A percentile compares a stretch with the other conserved stretches of the same genome.
These are phyloP conservation scores for Mollisia scopiformis DNA, from an alignment of 2,329 filamentous ascomycete genomes.

Conservation along the genomic window DNA sequence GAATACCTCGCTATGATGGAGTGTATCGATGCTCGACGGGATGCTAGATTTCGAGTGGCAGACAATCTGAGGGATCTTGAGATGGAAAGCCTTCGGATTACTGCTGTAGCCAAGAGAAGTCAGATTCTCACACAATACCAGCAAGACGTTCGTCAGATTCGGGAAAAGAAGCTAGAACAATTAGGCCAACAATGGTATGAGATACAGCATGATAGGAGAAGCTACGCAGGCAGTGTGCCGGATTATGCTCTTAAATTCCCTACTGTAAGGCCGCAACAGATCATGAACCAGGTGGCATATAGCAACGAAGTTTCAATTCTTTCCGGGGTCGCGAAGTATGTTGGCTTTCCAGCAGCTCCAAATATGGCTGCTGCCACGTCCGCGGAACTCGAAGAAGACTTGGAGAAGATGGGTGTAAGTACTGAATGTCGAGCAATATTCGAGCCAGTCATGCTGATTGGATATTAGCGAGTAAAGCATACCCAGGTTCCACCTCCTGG, in stretches of 20 bases:
- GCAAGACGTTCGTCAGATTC: slow-evolving; percentile 80
- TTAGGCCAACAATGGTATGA: slow-evolving; percentile 91
- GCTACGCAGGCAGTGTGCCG: slow-evolving; percentile 74
- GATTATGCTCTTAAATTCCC: slow-evolving; percentile 85
- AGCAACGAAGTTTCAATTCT: slow-evolving; percentile 93
- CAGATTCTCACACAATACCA: slow-evolving; percentile 91
- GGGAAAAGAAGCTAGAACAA: slow-evolving; percentile 77
- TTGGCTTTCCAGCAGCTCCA: slow-evolving; percentile 95
- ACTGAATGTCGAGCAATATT: slow-evolving; percentile 8
- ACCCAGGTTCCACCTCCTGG: slow-evolving; percentile 19
- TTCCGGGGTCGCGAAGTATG: slow-evolving; percentile 88
- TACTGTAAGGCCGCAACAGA: slow-evolving; percentile 73
- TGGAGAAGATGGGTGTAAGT: slow-evolving; percentile 87
- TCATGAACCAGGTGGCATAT: slow-evolving; percentile 86
- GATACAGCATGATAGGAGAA: slow-evolving; percentile 85
- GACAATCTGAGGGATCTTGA: slow-evolving; percentile 75
- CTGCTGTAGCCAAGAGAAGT: slow-evolving; percentile 78
- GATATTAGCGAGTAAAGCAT: slow-evolving; percentile 32
- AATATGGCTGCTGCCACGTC: slow-evolving; percentile 73
- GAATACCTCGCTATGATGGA: slow-evolving; percentile 91
- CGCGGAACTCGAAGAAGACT: slow-evolving; percentile 80
- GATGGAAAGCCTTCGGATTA: slow-evolving; percentile 71
- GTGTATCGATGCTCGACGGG: slow-evolving; percentile 79
- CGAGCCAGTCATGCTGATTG: slow-evolving; percentile 20
- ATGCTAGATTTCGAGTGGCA: slow-evolving; percentile 78